Evolutionary conservation across 176 grass and related monocot species (phyloP).

Genomic region (Miscanthus lutarioriparius): DNA sequence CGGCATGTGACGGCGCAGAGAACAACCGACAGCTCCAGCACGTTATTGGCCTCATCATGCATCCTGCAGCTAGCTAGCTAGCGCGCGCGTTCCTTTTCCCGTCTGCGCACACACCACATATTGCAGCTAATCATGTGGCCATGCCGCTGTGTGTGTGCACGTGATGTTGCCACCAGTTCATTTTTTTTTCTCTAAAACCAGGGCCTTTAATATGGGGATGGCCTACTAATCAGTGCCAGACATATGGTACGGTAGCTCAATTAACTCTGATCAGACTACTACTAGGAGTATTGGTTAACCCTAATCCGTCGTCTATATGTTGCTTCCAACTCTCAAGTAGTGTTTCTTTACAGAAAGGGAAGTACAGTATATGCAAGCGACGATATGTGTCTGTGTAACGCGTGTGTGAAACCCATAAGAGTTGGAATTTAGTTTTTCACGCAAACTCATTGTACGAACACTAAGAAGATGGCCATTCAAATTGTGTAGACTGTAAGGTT

Average conservation of each 20-base stretch:
- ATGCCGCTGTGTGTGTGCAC: too few relatives aligned
- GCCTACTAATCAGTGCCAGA: neutral
- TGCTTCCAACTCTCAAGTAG: neutral
- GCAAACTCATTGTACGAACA: neutral
- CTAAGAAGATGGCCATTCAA: neutral
- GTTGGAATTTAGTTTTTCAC: neutral
- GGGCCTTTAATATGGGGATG: too few relatives aligned
- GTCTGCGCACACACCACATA: neutral
- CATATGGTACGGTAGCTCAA: too few relatives aligned
- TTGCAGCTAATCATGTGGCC: conserved; percentile 20
- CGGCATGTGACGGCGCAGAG: conserved; percentile 64
- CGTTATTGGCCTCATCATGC: conserved; percentile 70
- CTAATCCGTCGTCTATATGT: too few relatives aligned
- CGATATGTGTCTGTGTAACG: neutral
- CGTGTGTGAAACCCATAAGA: neutral
- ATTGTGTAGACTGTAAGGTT: neutral
- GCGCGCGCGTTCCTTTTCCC: neutral
- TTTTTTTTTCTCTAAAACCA: too few relatives aligned
- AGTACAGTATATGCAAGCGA: too few relatives aligned
- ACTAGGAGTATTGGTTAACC: too few relatives aligned
- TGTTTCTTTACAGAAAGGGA: neutral
- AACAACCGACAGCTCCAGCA: conserved; percentile 90
- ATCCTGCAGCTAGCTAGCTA: neutral
- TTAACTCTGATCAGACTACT: too few relatives aligned
- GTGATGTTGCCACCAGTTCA: too few relatives aligned